phyloP scores from a whole-genome alignment of 768 basidiomycete species.

The Boletus edulis region DNA sequence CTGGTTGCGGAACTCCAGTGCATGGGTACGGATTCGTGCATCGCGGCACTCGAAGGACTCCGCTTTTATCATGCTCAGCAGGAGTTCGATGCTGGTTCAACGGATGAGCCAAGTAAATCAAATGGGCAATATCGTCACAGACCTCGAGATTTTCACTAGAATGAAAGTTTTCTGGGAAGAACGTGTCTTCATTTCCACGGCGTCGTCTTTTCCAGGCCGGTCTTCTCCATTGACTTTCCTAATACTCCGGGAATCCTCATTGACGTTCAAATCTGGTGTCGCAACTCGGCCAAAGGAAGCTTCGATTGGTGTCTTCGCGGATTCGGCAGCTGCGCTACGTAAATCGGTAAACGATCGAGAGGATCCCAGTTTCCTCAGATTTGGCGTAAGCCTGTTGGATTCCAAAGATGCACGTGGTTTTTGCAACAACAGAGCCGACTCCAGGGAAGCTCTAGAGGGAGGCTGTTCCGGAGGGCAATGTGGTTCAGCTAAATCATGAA shows the following conservation, averaged over 20 bases:
- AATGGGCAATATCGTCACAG: conserved; percentile 6
- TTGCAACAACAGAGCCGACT: conserved; percentile 43
- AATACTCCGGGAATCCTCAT: conserved; percentile 22
- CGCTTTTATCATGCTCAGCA: conserved; percentile 77
- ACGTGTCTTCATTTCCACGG: conserved; percentile 78
- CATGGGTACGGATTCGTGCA: conserved; percentile 75
- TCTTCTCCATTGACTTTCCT: conserved; percentile 20
- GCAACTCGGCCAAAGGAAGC: conserved; percentile 4
- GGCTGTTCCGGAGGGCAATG: conserved; percentile 18
- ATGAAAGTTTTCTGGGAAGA: conserved; percentile 85
- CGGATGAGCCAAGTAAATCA: conserved; percentile 17
- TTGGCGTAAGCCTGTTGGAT: conserved; percentile 35
- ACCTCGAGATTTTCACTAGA: conserved; percentile 73
- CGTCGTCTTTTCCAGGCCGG: conserved; percentile 45
- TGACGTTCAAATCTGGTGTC: conserved; percentile 15
- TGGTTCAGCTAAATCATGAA: conserved; percentile 12
- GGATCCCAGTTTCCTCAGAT: conserved; percentile 49
- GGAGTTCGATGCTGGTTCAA: conserved; percentile 55
- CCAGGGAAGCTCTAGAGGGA: conserved; percentile 46
- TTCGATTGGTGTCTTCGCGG: conserved; percentile 19
- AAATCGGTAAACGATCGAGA: conserved; percentile 75
- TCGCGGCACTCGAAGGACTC: conserved; percentile 84
- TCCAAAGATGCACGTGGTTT: conserved; percentile 34
- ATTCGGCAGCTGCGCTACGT: conserved; percentile 43
- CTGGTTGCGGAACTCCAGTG: conserved; percentile 78